Evolutionary conservation across 306 rosid genomes (phyloP).

Genomic region (Rosa persica): DNA sequence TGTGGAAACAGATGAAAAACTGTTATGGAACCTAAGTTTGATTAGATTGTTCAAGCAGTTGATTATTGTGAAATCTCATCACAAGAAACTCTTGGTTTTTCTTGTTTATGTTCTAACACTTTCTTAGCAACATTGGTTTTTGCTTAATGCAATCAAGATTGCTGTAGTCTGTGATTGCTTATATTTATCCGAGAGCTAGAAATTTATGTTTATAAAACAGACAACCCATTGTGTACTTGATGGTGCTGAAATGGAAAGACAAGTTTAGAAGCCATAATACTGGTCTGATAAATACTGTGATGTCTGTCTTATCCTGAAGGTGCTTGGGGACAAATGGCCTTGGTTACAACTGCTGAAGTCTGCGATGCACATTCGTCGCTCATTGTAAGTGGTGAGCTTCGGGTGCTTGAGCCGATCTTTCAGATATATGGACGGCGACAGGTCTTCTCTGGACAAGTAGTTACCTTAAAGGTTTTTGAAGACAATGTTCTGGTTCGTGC

Average conservation of each 20-base stretch:
- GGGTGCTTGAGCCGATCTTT: conserved; percentile 83
- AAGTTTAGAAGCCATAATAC: not conserved
- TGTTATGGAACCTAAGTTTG: not conserved
- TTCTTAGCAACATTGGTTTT: not conserved
- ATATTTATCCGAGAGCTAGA: not conserved
- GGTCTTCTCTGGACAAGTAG: conserved; percentile 84
- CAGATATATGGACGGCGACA: conserved; percentile 88
- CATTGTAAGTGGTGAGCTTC: conserved; percentile 82
- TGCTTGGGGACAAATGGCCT: conserved; percentile 63
- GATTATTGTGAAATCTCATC: not conserved
- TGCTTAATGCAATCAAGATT: not conserved
- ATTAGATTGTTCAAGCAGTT: not conserved
- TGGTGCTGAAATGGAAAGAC: not conserved
- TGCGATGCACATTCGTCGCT: conserved; percentile 91
- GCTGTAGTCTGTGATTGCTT: not conserved
- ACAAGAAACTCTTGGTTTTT: not conserved
- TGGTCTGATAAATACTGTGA: not conserved
- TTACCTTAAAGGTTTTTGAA: conserved; percentile 88
- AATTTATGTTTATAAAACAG: not conserved
- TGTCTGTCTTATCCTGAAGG: conserved; percentile 29
- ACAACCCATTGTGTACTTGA: not conserved
- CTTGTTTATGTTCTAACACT: not conserved
- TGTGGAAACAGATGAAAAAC: not conserved
- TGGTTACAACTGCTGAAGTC: conserved; percentile 94
- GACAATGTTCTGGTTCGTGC: conserved; percentile 89